These are phyloP conservation scores for Fraxinus sp. DNA, from an alignment of 305 asterid species.

Conservation along the genomic window DNA sequence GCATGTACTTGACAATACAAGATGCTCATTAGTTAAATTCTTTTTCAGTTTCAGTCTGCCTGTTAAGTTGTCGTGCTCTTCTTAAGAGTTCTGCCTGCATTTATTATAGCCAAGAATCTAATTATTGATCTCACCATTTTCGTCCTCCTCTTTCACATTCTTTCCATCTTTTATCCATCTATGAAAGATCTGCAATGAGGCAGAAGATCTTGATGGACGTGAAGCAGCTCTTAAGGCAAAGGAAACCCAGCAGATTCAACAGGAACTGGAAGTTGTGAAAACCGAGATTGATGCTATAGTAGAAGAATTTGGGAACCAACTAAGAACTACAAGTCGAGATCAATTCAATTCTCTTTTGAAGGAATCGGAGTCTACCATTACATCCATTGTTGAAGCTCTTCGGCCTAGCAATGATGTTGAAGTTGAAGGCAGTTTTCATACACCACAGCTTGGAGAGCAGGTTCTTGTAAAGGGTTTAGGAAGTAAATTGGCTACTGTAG, in stretches of 20 bases:
- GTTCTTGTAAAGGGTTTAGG: constrained; percentile 66
- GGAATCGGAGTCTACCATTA: constrained; percentile 68
- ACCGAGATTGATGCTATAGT: constrained; percentile 56
- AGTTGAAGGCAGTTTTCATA: constrained; percentile 32
- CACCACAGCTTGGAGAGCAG: constrained; percentile 66
- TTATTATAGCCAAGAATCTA: constrained; percentile 3
- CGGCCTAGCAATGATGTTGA: constrained; percentile 41
- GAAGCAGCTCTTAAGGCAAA: constrained; percentile 75
- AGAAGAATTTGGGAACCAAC: constrained; percentile 63
- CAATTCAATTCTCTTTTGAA: constrained; percentile 56
- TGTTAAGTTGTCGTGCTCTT: neutral
- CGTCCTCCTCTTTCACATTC: neutral
- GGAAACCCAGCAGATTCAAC: constrained; percentile 56
- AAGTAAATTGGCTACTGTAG: constrained; percentile 72
- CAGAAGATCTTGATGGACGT: constrained; percentile 70
- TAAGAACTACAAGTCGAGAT: constrained; percentile 38
- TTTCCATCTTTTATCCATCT: constrained; percentile 14
- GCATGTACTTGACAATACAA: neutral
- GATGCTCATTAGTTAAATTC: neutral
- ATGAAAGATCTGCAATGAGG: constrained; percentile 65
- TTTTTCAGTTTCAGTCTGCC: neutral
- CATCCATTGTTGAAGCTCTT: constrained; percentile 59
- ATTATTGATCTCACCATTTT: neutral
- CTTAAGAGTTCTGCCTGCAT: neutral
- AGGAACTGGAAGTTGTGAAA: constrained; percentile 54